Evolutionary conservation across 306 rosid species (phyloP).

Genomic region (Acacia confusa): DNA sequence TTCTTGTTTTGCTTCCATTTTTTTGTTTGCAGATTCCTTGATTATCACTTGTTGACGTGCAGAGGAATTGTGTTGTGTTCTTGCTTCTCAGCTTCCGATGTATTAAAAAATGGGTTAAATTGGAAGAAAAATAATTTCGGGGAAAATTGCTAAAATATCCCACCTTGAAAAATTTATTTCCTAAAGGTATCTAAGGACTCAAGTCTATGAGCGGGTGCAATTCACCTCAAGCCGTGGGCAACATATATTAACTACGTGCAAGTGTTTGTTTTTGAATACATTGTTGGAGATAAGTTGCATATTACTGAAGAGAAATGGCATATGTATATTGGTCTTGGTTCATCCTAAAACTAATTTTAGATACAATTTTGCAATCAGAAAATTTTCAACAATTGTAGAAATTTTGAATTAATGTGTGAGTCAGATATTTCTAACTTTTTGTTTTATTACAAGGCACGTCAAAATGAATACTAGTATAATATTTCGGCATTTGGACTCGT

Average conservation of each 20-base stretch:
- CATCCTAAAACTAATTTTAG: too few relatives aligned
- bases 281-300: not conserved
- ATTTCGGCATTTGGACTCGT: not conserved
- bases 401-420: not conserved
- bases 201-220: not conserved
- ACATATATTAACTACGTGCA: too few relatives aligned
- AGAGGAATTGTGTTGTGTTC: not conserved
- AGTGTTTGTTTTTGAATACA: not conserved
- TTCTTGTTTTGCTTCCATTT: not conserved
- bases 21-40: not conserved
- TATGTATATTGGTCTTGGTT: not conserved
- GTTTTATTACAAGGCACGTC: not conserved
- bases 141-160: too few relatives aligned
- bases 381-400: not conserved
- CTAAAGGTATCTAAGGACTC: not conserved
- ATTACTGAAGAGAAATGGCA: too few relatives aligned
- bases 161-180: too few relatives aligned
- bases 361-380: too few relatives aligned
- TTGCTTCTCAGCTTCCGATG: not conserved
- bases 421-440: not conserved
- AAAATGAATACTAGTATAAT: not conserved
- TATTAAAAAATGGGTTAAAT: not conserved
- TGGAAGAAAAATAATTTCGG: not conserved
- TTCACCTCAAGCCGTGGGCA: not conserved
- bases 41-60: not conserved